Evolutionary conservation across 2,329 filamentous ascomycete genomes (phyloP).

Genomic region (Alternaria alternata): DNA sequence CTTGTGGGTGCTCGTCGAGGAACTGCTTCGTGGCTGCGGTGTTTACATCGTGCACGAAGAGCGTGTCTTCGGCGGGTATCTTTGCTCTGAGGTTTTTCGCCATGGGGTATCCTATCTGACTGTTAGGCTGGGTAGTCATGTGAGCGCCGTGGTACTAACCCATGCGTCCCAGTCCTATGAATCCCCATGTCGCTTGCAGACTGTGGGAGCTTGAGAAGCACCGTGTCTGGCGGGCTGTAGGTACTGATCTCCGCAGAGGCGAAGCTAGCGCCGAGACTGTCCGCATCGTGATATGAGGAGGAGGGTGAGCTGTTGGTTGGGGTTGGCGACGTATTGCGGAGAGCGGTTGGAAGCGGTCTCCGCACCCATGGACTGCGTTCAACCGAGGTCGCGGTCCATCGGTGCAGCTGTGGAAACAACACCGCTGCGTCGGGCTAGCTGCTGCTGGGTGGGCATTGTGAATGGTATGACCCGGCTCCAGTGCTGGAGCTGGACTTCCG

Average conservation of each 20-base stretch:
- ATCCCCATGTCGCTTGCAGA: slow-evolving; percentile 58
- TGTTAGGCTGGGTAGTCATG: slow-evolving; percentile 31
- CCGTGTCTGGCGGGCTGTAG: slow-evolving; percentile 33
- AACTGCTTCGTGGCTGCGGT: slow-evolving; percentile 64
- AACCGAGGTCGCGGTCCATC: slow-evolving; percentile 45
- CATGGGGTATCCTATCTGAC: slow-evolving; percentile 71
- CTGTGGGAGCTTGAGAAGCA: slow-evolving; percentile 55
- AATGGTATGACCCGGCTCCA: background rate
- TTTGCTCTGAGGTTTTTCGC: slow-evolving; percentile 74
- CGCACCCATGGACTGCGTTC: slow-evolving; percentile 36
- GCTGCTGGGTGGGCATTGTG: slow-evolving; percentile 12
- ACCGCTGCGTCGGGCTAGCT: slow-evolving; percentile 6
- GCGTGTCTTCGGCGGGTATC: slow-evolving; percentile 67
- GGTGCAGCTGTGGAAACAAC: slow-evolving; percentile 14
- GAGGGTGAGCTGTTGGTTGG: slow-evolving; percentile 26
- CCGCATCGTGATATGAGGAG: slow-evolving; percentile 35
- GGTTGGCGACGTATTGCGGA: slow-evolving; percentile 28
- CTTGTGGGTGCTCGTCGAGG: slow-evolving; percentile 61
- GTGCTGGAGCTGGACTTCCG: slow-evolving; percentile 14
- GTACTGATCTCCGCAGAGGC: slow-evolving; percentile 36
- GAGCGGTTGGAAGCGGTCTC: slow-evolving; percentile 44
- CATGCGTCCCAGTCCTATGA: slow-evolving; percentile 61
- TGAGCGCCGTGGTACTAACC: slow-evolving; percentile 48
- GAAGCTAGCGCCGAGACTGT: slow-evolving; percentile 38
- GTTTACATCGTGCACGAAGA: slow-evolving; percentile 74